Percentiles rank a stretch among this genome's conserved stretches.
These are phyloP conservation scores for Hippophae rhamnoides DNA, from an alignment of 306 rosid species.

Conservation along the genomic window DNA sequence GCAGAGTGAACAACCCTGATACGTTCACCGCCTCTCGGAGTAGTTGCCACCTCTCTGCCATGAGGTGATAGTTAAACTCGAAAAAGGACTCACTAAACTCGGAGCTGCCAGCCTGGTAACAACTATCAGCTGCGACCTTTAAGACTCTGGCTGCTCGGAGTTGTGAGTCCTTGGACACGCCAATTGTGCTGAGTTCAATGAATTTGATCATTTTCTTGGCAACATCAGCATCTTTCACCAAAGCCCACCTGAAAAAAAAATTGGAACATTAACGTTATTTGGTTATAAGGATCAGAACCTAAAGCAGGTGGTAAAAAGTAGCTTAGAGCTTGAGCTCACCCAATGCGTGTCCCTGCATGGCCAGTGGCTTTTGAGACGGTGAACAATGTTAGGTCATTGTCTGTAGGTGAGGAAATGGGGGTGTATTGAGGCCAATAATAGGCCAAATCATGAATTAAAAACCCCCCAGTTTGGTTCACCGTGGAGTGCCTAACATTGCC, in stretches of 20 bases:
- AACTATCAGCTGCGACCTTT: slow-evolving; percentile 38
- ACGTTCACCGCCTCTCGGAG: slow-evolving; percentile 39
- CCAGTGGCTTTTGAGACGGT: slow-evolving; percentile 42
- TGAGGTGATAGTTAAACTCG: slow-evolving; percentile 27
- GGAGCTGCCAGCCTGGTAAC: slow-evolving; percentile 18
- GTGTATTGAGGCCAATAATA: slow-evolving; percentile 52
- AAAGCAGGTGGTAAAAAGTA: too few relatives aligned
- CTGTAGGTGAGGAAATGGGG: slow-evolving; percentile 33
- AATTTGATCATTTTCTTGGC: slow-evolving; percentile 71
- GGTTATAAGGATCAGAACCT: too few relatives aligned
- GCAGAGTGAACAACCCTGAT: slow-evolving; percentile 42
- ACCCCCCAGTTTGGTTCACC: slow-evolving; percentile 21
- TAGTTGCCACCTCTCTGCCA: slow-evolving; percentile 61
- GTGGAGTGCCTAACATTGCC: slow-evolving; percentile 23
- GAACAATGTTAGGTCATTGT: slow-evolving; percentile 34
- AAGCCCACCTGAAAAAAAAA: slow-evolving; percentile 58
- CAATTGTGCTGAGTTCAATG: slow-evolving; percentile 66
- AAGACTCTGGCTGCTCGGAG: slow-evolving; percentile 74
- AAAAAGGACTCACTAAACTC: slow-evolving; percentile 40
- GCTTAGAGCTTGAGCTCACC: neutral
- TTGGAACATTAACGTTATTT: too few relatives aligned
- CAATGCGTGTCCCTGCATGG: slow-evolving; percentile 16
- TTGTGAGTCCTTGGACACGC: slow-evolving; percentile 91
- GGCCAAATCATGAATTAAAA: slow-evolving; percentile 28
- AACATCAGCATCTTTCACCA: slow-evolving; percentile 57